These are phyloP conservation scores for Haematococcus sp. DNA, from an alignment of 139 green algal genomes.

Conservation along the genomic window DNA sequence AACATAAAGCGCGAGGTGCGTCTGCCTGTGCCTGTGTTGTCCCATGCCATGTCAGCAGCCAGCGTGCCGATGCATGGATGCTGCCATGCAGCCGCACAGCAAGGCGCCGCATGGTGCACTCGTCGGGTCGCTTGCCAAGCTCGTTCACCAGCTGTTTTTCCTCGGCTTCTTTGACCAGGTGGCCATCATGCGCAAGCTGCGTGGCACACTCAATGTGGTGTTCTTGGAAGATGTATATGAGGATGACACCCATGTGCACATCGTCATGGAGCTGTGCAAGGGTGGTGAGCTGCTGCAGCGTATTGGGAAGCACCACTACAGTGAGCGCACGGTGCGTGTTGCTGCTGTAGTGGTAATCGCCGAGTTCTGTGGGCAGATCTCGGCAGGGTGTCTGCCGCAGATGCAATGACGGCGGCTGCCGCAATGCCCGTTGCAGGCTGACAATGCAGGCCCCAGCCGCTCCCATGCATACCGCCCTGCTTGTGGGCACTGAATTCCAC, in stretches of 20 bases:
- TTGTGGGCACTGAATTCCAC: no score
- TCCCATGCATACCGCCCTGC: no score
- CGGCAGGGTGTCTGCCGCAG: not conserved
- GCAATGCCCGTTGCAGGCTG: no score
- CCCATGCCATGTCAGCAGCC: not conserved
- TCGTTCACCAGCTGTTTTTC: not conserved
- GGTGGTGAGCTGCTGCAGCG: conserved; percentile 80
- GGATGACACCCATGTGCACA: conserved; percentile 67
- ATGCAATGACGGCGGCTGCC: not conserved
- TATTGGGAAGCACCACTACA: conserved; percentile 71
- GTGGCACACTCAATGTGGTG: conserved; percentile 81
- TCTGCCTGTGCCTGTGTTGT: not conserved
- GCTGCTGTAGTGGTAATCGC: not conserved
- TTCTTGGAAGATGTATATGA: conserved; percentile 76
- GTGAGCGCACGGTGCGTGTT: conserved; percentile 67
- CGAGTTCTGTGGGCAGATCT: not conserved
- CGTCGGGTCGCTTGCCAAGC: not conserved
- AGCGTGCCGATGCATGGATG: not conserved
- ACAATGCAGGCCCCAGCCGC: no score
- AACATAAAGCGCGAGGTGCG: conserved; percentile 71
- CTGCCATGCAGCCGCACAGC: not conserved
- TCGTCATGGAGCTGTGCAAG: conserved; percentile 86
- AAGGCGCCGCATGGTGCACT: not conserved
- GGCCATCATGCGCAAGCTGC: conserved; percentile 61
- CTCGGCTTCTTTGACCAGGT: conserved; percentile 22